Percentiles rank a stretch among this genome's conserved stretches.
phyloP scores from a whole-genome alignment of 345 rosid species.

The Salix purpurea region DNA sequence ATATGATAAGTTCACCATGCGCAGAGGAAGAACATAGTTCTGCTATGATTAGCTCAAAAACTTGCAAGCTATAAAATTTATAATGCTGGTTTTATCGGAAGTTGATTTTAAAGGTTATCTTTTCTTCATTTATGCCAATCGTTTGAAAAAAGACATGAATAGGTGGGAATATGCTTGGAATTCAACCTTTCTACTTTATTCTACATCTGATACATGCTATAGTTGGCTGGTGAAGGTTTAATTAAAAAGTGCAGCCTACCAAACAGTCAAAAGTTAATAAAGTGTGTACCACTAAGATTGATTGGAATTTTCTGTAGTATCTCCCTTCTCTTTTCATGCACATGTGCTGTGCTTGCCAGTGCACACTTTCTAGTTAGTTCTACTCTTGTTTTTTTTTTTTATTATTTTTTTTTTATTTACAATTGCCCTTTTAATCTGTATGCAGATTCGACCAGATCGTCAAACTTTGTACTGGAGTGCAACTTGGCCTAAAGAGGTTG shows the following conservation, averaged over 20 bases:
- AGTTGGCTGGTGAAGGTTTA: neutral
- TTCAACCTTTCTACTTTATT: neutral
- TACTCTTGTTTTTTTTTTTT: neutral
- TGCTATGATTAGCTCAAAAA: neutral
- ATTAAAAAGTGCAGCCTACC: neutral
- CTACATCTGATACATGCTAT: too few species aligned
- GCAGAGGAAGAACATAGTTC: neutral
- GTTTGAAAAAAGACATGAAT: neutral
- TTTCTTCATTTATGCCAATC: neutral
- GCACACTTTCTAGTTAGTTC: neutral
- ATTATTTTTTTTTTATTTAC: neutral
- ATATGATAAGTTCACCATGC: neutral
- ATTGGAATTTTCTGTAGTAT: neutral
- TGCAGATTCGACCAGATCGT: conserved; percentile 91
- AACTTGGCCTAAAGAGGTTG: conserved; percentile 99
- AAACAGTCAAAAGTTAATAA: neutral
- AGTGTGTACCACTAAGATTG: neutral
- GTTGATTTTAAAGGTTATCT: neutral
- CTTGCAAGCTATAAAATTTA: neutral
- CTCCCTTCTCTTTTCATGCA: too few species aligned
- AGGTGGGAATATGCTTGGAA: neutral
- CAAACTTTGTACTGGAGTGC: conserved; percentile 99
- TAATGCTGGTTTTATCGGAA: neutral
- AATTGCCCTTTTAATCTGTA: conserved; percentile 6
- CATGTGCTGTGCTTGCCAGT: neutral